A percentile compares a stretch with the other conserved stretches of the same genome.
These are phyloP conservation scores for Phaeotremella skinneri DNA, from an alignment of 768 basidiomycete genomes.

Conservation along the genomic window DNA sequence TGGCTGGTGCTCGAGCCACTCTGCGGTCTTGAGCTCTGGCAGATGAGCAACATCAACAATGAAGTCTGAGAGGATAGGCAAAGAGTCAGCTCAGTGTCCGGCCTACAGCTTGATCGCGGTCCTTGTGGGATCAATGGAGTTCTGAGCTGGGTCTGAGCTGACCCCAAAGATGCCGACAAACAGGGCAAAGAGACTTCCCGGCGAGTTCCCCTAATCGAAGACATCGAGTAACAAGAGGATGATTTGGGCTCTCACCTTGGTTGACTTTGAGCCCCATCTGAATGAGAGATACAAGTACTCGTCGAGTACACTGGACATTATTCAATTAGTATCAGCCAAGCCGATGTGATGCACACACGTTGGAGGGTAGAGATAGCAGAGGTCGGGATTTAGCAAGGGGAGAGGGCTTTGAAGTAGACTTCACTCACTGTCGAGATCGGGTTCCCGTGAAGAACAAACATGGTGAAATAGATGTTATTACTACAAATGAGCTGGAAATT, in stretches of 20 bases:
- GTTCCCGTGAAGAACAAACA: conserved; percentile 1
- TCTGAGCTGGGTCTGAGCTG: no score
- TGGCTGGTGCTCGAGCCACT: conserved; percentile 59
- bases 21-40: conserved; percentile 21
- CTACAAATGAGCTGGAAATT: conserved; percentile 1
- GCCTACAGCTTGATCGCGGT: not conserved
- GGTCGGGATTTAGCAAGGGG: not conserved
- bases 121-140: not conserved
- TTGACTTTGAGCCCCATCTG: not conserved
- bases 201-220: no score
- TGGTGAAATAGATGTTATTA: not conserved
- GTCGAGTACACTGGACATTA: not conserved
- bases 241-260: not conserved
- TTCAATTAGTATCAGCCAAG: no score
- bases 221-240: not conserved
- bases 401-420: not conserved
- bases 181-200: no score
- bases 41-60: conserved; percentile 5
- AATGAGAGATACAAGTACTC: not conserved
- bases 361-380: not conserved
- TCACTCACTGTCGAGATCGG: not conserved
- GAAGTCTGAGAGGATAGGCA: conserved; percentile 7
- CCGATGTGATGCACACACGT: not conserved
- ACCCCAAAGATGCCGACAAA: no score
- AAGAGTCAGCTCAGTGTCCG: no score